phyloP scores from a whole-genome alignment of 2,329 filamentous ascomycete species.

The Colletotrichum sp. region DNA sequence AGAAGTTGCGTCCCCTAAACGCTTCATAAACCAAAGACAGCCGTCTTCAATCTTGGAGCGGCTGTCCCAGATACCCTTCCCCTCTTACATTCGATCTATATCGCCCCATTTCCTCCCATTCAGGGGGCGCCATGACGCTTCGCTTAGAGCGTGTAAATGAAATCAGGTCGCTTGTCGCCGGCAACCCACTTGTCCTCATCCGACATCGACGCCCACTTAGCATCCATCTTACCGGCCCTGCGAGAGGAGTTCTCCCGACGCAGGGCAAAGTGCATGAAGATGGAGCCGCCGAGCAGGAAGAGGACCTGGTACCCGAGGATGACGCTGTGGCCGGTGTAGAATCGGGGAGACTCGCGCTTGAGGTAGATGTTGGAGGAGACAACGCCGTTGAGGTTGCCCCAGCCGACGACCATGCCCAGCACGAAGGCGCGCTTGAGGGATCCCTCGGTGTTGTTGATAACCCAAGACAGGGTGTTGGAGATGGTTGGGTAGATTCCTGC shows the following conservation, averaged over 20 bases:
- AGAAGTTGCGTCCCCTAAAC: background rate
- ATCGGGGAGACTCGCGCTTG: conserved; percentile 31
- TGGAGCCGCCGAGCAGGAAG: conserved; percentile 67
- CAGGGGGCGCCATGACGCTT: accelerated
- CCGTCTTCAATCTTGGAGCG: background rate
- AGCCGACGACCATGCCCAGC: conserved; percentile 76
- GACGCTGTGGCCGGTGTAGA: conserved; percentile 60
- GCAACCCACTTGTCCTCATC: conserved; percentile 59
- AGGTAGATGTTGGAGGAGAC: conserved; percentile 71
- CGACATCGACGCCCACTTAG: conserved; percentile 59
- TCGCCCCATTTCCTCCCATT: background rate
- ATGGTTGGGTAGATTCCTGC: conserved; percentile 76
- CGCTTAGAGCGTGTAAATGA: conserved; percentile 36
- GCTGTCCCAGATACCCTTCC: background rate
- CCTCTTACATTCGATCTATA: background rate
- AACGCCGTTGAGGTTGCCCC: conserved; percentile 78
- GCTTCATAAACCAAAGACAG: accelerated
- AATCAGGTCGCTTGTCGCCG: conserved; percentile 56
- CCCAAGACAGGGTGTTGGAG: conserved; percentile 74
- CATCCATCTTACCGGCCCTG: conserved; percentile 57
- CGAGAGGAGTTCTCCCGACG: conserved; percentile 65
- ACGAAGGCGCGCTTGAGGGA: conserved; percentile 71
- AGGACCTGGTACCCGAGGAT: conserved; percentile 69
- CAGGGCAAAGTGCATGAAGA: conserved; percentile 65
- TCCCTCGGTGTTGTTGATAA: conserved; percentile 70